Percentiles rank a stretch among this genome's conserved stretches.
These are phyloP conservation scores for Cutaneotrichosporon dermatis DNA, from an alignment of 1,284 basidiomycete species.

Conservation along the genomic window DNA sequence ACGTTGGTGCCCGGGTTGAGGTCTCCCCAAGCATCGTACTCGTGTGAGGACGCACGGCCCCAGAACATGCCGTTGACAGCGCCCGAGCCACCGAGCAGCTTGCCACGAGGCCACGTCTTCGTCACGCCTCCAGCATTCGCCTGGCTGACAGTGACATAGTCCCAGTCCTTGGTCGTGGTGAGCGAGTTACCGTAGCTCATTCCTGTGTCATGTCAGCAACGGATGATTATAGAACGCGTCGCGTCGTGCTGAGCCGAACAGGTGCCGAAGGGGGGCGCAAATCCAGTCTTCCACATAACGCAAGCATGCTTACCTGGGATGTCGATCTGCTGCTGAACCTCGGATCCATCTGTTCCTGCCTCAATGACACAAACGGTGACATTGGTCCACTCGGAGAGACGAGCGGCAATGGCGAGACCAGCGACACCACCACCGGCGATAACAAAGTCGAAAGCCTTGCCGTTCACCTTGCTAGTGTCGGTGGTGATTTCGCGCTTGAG, in stretches of 20 bases:
- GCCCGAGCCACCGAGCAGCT: slow-evolving; percentile 64
- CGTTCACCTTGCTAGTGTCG: slow-evolving; percentile 26
- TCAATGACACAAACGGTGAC: slow-evolving; percentile 69
- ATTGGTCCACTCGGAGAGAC: slow-evolving; percentile 65
- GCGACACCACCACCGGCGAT: slow-evolving; percentile 61
- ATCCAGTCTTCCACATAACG: not conserved
- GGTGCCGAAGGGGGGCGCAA: not conserved
- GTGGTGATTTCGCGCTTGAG: slow-evolving; percentile 33
- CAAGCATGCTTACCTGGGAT: slow-evolving; percentile 47
- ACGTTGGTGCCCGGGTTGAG: slow-evolving; percentile 40
- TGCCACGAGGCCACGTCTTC: slow-evolving; percentile 58
- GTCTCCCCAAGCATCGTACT: slow-evolving; percentile 51
- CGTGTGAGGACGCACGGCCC: slow-evolving; percentile 41
- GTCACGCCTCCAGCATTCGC: slow-evolving; percentile 22
- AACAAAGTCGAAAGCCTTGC: slow-evolving; percentile 44
- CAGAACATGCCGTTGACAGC: slow-evolving; percentile 70
- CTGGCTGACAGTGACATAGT: slow-evolving; percentile 58
- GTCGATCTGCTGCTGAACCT: slow-evolving; percentile 50
- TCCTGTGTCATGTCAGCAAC: slow-evolving; percentile 18
- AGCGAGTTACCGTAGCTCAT: slow-evolving; percentile 44
- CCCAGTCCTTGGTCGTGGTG: slow-evolving; percentile 60
- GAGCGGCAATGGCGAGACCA: slow-evolving; percentile 65
- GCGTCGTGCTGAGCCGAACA: not conserved
- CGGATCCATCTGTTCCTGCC: slow-evolving; percentile 61
- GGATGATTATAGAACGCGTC: too few relatives aligned